These are phyloP conservation scores for Metschnikowia bowlesiae DNA, from an alignment of 805 yeast genomes.

Conservation along the genomic window DNA sequence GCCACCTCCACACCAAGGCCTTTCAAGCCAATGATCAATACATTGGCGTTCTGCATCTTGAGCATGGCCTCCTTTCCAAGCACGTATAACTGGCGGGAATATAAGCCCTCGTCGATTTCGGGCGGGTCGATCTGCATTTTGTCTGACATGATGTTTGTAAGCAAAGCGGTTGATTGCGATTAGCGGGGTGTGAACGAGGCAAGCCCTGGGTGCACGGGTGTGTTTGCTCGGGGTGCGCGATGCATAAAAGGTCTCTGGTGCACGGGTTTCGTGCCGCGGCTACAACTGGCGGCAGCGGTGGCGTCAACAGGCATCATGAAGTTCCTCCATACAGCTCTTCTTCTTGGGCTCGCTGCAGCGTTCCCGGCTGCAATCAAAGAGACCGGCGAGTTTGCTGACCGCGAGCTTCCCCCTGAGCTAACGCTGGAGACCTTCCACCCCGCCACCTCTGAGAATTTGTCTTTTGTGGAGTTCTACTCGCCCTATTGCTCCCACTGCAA, in stretches of 20 bases:
- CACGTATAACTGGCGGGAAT: constrained; percentile 95
- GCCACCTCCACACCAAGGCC: constrained; percentile 97
- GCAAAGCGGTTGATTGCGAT: not conserved
- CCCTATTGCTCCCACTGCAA: constrained; percentile 88
- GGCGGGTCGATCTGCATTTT: constrained; percentile 43
- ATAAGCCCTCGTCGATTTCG: constrained; percentile 83
- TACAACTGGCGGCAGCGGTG: too few relatives aligned
- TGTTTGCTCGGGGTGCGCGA: not conserved
- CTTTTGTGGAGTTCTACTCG: constrained; percentile 83
- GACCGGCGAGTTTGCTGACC: constrained; percentile 2
- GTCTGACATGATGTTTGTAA: constrained; percentile 11
- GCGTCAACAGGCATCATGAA: not conserved
- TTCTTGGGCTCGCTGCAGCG: not conserved
- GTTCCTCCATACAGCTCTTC: not conserved
- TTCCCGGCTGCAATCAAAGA: constrained; percentile 1
- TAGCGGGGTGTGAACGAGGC: not conserved
- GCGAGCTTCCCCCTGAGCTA: constrained; percentile 47
- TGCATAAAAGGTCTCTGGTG: not conserved
- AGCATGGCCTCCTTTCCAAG: constrained; percentile 98
- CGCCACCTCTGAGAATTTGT: constrained; percentile 48
- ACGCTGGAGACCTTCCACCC: constrained; percentile 48
- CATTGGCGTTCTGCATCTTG: constrained; percentile 90
- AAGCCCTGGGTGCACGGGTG: not conserved
- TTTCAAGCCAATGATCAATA: constrained; percentile 82
- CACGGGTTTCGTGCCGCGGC: not conserved